Percentiles rank a stretch among this genome's conserved stretches.
Evolutionary conservation across 768 basidiomycete species (phyloP).

Genomic region (Xerocomellus chrysenteron): DNA sequence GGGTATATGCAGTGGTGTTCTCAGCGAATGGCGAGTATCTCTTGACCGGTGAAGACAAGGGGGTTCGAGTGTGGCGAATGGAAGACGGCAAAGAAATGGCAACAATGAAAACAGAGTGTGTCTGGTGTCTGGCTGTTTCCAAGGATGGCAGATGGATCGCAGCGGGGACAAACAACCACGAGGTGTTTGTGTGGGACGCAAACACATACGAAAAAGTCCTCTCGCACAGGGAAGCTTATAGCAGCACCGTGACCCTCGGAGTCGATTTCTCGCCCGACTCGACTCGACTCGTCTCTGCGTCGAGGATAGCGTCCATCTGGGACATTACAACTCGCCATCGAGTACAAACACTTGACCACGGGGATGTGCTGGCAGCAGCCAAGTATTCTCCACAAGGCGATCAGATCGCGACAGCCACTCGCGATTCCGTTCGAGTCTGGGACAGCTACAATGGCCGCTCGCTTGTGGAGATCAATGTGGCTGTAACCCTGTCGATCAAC

Average conservation of each 20-base stretch:
- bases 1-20: not conserved
- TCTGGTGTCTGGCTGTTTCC: too few relatives aligned
- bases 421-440: not conserved
- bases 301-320: not conserved
- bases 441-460: not conserved
- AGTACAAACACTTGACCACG: not conserved
- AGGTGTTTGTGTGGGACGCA: too few relatives aligned
- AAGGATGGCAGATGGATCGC: too few relatives aligned
- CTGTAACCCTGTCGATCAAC: not conserved
- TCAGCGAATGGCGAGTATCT: too few relatives aligned
- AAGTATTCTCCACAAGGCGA: not conserved
- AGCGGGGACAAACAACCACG: too few relatives aligned
- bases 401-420: not conserved
- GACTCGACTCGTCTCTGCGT: not conserved
- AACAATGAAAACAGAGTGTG: too few relatives aligned
- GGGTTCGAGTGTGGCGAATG: too few relatives aligned
- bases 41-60: too few relatives aligned
- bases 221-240: too few relatives aligned
- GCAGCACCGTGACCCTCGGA: too few relatives aligned
- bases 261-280: slow-evolving; percentile 8
- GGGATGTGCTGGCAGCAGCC: not conserved
- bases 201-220: too few relatives aligned
- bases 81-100: too few relatives aligned
- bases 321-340: not conserved
- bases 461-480: not conserved